Percentiles rank a stretch among this genome's conserved stretches.
phyloP scores from a whole-genome alignment of 176 grass and related monocot genomes.

The Oryza brachyantha region DNA sequence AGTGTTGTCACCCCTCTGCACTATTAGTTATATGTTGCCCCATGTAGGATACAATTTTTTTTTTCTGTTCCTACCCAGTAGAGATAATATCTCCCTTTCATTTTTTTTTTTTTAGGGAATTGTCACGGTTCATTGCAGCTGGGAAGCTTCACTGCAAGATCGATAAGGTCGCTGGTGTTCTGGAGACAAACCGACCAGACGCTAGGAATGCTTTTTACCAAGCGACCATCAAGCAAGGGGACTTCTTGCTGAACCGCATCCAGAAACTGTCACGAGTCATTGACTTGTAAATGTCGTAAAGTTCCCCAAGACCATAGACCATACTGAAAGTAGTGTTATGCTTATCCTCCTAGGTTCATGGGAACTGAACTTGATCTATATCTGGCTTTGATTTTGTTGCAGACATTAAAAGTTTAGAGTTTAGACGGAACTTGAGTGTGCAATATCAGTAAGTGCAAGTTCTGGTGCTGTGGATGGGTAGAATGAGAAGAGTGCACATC shows the following conservation, averaged over 20 bases:
- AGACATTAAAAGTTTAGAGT: not conserved
- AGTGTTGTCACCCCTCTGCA: slow-evolving; percentile 4
- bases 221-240: slow-evolving; percentile 93
- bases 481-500: not conserved
- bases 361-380: not conserved
- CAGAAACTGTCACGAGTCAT: slow-evolving; percentile 95
- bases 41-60: not conserved
- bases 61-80: not conserved
- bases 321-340: not conserved
- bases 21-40: not conserved
- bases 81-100: not conserved
- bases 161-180: slow-evolving; percentile 79
- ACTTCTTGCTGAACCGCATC: slow-evolving; percentile 92
- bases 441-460: not conserved
- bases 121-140: slow-evolving; percentile 91
- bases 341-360: not conserved
- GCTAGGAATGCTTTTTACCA: slow-evolving; percentile 94
- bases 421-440: not conserved
- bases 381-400: not conserved
- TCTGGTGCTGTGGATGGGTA: not conserved
- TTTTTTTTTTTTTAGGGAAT: slow-evolving; percentile 43
- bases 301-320: not conserved
- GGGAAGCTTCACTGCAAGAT: slow-evolving; percentile 99
- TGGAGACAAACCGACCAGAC: slow-evolving; percentile 95
- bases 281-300: slow-evolving; percentile 58